phyloP scores from a whole-genome alignment of 2,329 filamentous ascomycete species.

The Niveomyces coronatus region DNA sequence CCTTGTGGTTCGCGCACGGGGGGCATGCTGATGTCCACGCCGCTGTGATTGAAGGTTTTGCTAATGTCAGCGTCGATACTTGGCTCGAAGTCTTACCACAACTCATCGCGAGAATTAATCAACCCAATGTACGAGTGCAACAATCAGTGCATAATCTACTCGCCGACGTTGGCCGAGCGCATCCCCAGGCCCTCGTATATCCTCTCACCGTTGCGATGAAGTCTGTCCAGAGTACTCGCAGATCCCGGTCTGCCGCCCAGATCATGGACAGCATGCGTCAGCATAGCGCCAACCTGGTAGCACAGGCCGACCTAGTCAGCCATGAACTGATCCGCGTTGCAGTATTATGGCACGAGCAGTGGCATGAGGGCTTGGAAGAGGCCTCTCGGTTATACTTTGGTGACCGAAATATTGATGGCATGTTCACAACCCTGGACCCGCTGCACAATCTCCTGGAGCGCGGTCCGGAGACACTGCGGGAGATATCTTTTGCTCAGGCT shows the following conservation, averaged over 20 bases:
- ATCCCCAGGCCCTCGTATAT: slow-evolving; percentile 94
- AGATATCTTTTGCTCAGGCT: slow-evolving; percentile 95
- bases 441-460: slow-evolving; percentile 85
- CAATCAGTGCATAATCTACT: slow-evolving; percentile 86
- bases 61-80: slow-evolving; percentile 88
- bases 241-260: slow-evolving; percentile 77
- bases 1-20: slow-evolving; percentile 93
- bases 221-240: slow-evolving; percentile 67
- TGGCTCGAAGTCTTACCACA: slow-evolving; percentile 99
- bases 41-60: slow-evolving; percentile 82
- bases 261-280: slow-evolving; percentile 99
- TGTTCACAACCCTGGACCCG: slow-evolving; percentile 85
- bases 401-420: slow-evolving; percentile 93
- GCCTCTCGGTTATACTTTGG: slow-evolving; percentile 95
- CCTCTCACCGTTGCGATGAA: slow-evolving; percentile 98
- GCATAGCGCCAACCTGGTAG: slow-evolving; percentile 84
- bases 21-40: slow-evolving; percentile 78
- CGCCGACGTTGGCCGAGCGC: slow-evolving; percentile 82
- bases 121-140: slow-evolving; percentile 80
- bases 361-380: slow-evolving; percentile 97
- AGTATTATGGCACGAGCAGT: slow-evolving; percentile 96
- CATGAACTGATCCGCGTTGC: slow-evolving; percentile 95
- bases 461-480: slow-evolving; percentile 84
- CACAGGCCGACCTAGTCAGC: slow-evolving; percentile 91
- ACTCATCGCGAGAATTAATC: slow-evolving; percentile 93